Percentiles rank a stretch among this genome's conserved stretches.
Conservation (phyloP, 306 rosid genomes). For the Lagenaria siceraria region DNA sequence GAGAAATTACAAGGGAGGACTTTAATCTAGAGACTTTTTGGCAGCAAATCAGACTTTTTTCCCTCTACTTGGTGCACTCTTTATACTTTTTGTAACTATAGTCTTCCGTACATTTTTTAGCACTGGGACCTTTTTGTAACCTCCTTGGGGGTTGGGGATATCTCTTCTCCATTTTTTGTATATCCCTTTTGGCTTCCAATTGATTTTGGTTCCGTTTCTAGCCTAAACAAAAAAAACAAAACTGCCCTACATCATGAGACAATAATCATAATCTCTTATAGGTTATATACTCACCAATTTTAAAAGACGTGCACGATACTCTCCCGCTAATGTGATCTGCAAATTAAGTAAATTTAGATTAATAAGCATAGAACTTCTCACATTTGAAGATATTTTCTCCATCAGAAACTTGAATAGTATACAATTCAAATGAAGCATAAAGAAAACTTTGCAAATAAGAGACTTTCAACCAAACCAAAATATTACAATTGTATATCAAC, state of each 20-base stretch:
- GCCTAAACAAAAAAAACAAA: not conserved
- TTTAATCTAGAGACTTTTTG: too few relatives aligned
- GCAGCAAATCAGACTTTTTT: too few relatives aligned
- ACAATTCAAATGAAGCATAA: not conserved
- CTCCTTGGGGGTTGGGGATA: too few relatives aligned
- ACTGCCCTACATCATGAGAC: not conserved
- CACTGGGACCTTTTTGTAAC: too few relatives aligned
- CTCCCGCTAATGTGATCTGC: conserved; percentile 88
- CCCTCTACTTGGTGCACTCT: too few relatives aligned
- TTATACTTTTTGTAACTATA: too few relatives aligned
- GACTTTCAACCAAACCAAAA: not conserved
- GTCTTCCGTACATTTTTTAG: too few relatives aligned
- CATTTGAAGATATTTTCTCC: not conserved
- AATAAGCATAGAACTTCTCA: not conserved
- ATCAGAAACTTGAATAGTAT: not conserved
- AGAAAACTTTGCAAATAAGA: not conserved
- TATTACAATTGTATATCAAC: not conserved
- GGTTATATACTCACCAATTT: conserved; percentile 58
- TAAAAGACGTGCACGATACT: conserved; percentile 67
- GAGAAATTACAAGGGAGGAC: too few relatives aligned
- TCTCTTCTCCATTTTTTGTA: too few relatives aligned
- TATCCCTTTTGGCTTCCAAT: too few relatives aligned
- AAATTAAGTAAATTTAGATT: conserved; percentile 10
- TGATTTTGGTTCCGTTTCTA: not conserved
- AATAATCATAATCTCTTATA: not conserved